Conservation (phyloP, 768 basidiomycete genomes). For the Crassisporium funariophilum region DNA sequence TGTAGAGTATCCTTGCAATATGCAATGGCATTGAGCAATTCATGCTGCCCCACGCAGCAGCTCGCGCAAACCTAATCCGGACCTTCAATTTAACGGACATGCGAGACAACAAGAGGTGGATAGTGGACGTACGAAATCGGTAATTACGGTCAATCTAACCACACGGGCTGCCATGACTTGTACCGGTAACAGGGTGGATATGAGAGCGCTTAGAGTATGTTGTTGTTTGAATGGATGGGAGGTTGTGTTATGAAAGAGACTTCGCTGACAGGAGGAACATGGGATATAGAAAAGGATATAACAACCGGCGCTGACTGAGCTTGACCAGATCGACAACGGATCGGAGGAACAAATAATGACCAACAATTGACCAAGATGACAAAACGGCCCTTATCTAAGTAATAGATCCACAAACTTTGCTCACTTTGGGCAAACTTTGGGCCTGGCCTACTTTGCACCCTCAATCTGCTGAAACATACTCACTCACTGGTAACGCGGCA, state of each 20-base stretch:
- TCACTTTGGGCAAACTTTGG: no score
- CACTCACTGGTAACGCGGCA: no score
- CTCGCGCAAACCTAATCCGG: slow-evolving; percentile 47
- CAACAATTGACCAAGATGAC: slow-evolving; percentile 8
- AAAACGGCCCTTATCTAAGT: not conserved
- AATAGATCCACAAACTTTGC: no score
- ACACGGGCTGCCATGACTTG: slow-evolving; percentile 40
- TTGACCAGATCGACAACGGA: slow-evolving; percentile 21
- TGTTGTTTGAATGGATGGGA: slow-evolving; percentile 1
- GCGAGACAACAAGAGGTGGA: slow-evolving; percentile 7
- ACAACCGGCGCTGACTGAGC: slow-evolving; percentile 32
- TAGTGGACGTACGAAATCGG: slow-evolving; percentile 44
- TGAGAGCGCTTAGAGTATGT: not conserved
- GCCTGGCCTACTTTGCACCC: no score
- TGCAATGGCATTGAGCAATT: slow-evolving; percentile 50
- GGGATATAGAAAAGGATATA: slow-evolving; percentile 25
- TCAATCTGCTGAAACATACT: no score
- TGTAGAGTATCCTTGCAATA: slow-evolving; percentile 49
- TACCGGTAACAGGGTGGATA: not conserved
- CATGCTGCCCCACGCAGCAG: slow-evolving; percentile 56
- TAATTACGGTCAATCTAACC: slow-evolving; percentile 50
- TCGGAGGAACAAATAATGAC: slow-evolving; percentile 15
- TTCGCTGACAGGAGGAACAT: slow-evolving; percentile 30
- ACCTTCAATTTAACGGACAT: slow-evolving; percentile 5
- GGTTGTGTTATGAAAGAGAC: slow-evolving; percentile 27